Base-by-base conservation (phyloP, 441 rosid species). In the Populus hybrid region DNA sequence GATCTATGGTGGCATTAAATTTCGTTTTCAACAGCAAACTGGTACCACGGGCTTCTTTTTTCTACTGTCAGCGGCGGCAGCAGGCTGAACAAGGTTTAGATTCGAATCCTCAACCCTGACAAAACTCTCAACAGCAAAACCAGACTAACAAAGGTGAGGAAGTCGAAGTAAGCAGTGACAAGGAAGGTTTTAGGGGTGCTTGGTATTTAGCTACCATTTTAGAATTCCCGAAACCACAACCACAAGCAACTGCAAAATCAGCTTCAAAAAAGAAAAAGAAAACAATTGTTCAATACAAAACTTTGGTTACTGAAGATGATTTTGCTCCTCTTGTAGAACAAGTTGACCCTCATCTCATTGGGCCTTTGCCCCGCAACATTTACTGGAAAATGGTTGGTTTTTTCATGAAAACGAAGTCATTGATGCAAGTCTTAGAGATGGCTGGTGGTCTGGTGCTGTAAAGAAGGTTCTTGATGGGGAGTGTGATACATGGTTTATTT, bases 391-490 rank as follows among this genome's bases (percentile, higher is more conserved):
- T 24, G 72, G 40, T 69, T 64, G 82, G 75, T 82, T 71, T 3
- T 85, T 91, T 57, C 72, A 50, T 69, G 80, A 82, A 14, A 87
- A 88, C 38, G 91, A 90, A 1, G 90, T 84, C 19, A 97, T 95
- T 32, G 95, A 93, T 66, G 98, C 91, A 0, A 81, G 53, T 53
- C 50, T 88, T 50, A 82, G 82, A 78, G 97, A 93, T 23, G 97
- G 95, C 18, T 93, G 97, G 97, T 91, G 99, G 99, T 91, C 87
- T 78, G 99, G 98, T 7, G 78, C 63, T 63, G 86, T 91, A 7
- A 84, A 90, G 72, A 87, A 88, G 84, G 92, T 83, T 69, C 53
- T 84, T 6, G 40, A 84, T 5, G 89, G 81, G 46, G 85, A 83
- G 21, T 88, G 6, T 86, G 71, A 67, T 91, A 81, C 68, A 81